phyloP scores from a whole-genome alignment of 2,329 filamentous ascomycete species.

The Cladosporium phlei region DNA sequence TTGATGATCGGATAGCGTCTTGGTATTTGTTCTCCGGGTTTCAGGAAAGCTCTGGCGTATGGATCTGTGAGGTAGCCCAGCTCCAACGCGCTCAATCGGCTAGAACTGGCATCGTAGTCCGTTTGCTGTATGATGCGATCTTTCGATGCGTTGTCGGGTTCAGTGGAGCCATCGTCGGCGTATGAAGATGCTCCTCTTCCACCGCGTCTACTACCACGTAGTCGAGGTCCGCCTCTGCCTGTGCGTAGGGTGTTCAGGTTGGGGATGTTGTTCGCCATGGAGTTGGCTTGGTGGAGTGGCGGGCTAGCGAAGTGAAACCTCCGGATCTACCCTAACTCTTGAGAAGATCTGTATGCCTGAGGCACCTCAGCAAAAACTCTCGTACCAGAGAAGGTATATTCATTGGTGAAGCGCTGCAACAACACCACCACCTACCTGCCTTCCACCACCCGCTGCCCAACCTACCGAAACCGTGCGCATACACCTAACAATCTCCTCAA shows the following conservation, averaged over 20 bases:
- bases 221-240: constrained; percentile 43
- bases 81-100: constrained; percentile 80
- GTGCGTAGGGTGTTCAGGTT: constrained; percentile 63
- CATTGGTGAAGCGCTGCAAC: constrained; percentile 12
- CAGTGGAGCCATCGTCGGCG: constrained; percentile 13
- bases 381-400: too few species aligned
- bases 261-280: constrained; percentile 57
- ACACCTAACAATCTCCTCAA: not conserved
- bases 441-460: not conserved
- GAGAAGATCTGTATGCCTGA: too few species aligned
- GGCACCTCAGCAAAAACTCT: too few species aligned
- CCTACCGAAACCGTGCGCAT: not conserved
- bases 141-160: constrained; percentile 36
- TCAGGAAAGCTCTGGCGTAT: constrained; percentile 68
- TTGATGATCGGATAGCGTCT: constrained; percentile 88
- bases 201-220: constrained; percentile 43
- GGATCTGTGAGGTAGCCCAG: constrained; percentile 79
- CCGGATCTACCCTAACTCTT: too few species aligned
- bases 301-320: constrained; percentile 1
- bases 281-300: constrained; percentile 10
- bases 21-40: constrained; percentile 41
- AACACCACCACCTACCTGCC: constrained; percentile 6
- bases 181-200: constrained; percentile 23
- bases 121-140: constrained; percentile 81
- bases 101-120: constrained; percentile 85